Evolutionary conservation across 768 basidiomycete species (phyloP).

Genomic region (Boletus reticuloceps): DNA sequence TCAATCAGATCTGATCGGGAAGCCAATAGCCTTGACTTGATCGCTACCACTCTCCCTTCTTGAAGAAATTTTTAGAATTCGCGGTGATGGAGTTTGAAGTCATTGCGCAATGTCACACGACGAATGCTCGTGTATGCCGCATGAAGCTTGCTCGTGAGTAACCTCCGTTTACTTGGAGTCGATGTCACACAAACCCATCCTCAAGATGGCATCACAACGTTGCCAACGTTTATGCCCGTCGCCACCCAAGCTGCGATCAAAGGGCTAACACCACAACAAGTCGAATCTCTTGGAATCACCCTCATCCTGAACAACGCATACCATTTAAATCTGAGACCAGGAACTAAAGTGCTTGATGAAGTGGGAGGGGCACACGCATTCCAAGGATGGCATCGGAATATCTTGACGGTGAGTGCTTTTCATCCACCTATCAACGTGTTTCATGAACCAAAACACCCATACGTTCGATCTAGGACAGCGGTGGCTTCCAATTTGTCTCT

Average conservation of each 20-base stretch:
- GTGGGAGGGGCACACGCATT: slow-evolving; percentile 88
- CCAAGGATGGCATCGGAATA: slow-evolving; percentile 84
- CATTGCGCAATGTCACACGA: slow-evolving; percentile 77
- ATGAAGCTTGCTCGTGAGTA: slow-evolving; percentile 78
- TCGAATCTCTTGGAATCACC: slow-evolving; percentile 76
- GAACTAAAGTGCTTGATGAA: slow-evolving; percentile 65
- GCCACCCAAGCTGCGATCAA: slow-evolving; percentile 93
- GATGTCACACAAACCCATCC: neutral
- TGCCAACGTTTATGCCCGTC: slow-evolving; percentile 93
- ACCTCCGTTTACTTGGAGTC: neutral
- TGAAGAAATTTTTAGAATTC: too few species aligned
- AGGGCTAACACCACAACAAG: slow-evolving; percentile 82
- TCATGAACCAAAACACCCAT: neutral
- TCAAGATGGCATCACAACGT: slow-evolving; percentile 74
- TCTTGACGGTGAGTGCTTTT: slow-evolving; percentile 63
- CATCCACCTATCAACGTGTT: neutral
- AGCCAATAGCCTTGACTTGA: too few species aligned
- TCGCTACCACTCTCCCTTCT: neutral
- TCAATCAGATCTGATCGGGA: neutral
- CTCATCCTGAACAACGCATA: slow-evolving; percentile 90
- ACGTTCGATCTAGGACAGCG: slow-evolving; percentile 61
- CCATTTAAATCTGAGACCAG: slow-evolving; percentile 85
- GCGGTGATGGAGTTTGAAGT: slow-evolving; percentile 74
- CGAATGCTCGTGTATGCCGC: slow-evolving; percentile 77
- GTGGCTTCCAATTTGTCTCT: slow-evolving; percentile 87